Evolutionary conservation across 2,329 filamentous ascomycete species (phyloP).

Genomic region (Verticillium alfalfae): DNA sequence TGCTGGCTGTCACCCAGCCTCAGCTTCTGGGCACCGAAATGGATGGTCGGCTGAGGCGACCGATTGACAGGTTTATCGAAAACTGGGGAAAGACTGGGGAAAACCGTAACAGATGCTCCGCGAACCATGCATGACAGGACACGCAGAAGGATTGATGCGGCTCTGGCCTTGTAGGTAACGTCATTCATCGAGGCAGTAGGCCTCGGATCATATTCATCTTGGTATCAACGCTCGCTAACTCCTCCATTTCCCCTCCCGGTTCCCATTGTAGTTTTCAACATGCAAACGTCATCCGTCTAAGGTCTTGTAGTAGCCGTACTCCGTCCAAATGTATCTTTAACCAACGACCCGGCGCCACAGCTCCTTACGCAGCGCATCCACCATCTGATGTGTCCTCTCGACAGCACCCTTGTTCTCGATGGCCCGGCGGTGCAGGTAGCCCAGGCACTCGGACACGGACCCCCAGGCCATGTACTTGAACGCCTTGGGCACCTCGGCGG

Average conservation of each 20-base stretch:
- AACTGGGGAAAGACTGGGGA: neutral
- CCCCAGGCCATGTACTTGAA: conserved; percentile 36
- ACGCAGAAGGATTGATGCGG: neutral
- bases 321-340: neutral
- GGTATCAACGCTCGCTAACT: neutral
- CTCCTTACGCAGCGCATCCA: conserved; percentile 19
- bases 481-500: conserved; percentile 16
- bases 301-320: neutral
- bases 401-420: conserved; percentile 29
- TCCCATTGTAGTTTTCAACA: neutral
- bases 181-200: neutral
- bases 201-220: neutral
- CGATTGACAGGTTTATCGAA: neutral
- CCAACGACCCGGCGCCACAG: conserved; percentile 19
- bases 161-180: neutral
- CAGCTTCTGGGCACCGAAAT: neutral
- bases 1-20: neutral
- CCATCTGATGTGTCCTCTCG: conserved; percentile 17
- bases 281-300: neutral
- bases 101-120: neutral
- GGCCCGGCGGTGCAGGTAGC: conserved; percentile 28
- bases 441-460: conserved; percentile 28
- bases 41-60: neutral
- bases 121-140: neutral
- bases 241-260: neutral